phyloP scores from a whole-genome alignment of 345 rosid genomes.

The Brassica cretica region DNA sequence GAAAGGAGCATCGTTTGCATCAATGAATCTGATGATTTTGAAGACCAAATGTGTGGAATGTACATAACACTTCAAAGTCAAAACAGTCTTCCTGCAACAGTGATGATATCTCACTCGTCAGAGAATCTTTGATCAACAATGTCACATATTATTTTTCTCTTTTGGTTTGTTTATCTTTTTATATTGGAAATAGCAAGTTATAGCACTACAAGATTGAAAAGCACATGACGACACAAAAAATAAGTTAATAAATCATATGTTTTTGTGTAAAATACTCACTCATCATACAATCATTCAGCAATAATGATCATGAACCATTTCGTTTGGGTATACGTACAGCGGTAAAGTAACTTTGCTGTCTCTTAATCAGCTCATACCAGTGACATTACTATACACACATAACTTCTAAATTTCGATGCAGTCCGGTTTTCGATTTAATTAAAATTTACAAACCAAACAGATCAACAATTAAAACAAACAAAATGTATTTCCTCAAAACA shows the following conservation, averaged over 20 bases:
- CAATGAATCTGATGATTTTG: slow-evolving; percentile 20
- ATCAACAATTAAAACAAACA: neutral
- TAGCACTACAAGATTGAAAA: slow-evolving; percentile 4
- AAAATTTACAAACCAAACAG: neutral
- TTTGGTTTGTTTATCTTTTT: neutral
- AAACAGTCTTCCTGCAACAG: slow-evolving; percentile 25
- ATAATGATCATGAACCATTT: neutral
- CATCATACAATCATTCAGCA: neutral
- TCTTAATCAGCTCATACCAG: neutral
- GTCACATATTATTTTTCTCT: slow-evolving; percentile 4
- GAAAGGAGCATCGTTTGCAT: neutral
- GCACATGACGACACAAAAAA: slow-evolving; percentile 17
- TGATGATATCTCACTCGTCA: slow-evolving; percentile 5
- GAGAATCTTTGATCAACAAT: slow-evolving; percentile 16
- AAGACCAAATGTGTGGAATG: slow-evolving; percentile 39
- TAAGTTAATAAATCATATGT: neutral
- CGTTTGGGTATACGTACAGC: neutral
- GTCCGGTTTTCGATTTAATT: neutral
- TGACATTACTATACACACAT: neutral
- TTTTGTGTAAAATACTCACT: neutral
- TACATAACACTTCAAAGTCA: slow-evolving; percentile 33
- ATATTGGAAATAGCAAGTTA: slow-evolving; percentile 14
- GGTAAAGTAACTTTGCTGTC: neutral
- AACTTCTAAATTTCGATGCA: neutral
- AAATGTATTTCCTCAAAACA: neutral